Evolutionary conservation across 2,329 filamentous ascomycete species (phyloP).

Genomic region (Rhexocercosporidium sp.): DNA sequence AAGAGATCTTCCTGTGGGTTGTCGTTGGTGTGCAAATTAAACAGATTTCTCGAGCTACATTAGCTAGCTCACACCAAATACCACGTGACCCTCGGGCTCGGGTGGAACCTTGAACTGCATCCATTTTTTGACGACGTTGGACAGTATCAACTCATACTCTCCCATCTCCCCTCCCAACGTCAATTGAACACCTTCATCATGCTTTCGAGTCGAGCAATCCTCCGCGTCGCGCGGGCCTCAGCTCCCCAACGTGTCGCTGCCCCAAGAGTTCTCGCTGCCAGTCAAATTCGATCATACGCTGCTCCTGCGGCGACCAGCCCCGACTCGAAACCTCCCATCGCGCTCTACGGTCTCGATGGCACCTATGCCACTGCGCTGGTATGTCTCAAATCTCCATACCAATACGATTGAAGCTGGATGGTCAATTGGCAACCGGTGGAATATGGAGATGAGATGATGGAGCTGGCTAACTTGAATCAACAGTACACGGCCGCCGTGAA

Average conservation of each 20-base stretch:
- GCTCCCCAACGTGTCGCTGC: constrained; percentile 36
- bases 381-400: constrained; percentile 50
- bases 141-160: not conserved
- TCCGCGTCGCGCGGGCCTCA: constrained; percentile 40
- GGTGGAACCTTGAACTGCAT: not conserved
- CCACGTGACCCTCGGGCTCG: constrained; percentile 8
- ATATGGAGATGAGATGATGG: not conserved
- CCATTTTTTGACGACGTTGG: constrained; percentile 10
- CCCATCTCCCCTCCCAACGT: constrained; percentile 26
- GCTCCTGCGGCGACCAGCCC: constrained; percentile 55
- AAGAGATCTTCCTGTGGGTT: too few species aligned
- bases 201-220: constrained; percentile 42
- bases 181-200: constrained; percentile 41
- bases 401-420: not conserved
- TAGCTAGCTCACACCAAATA: not conserved
- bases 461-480: constrained; percentile 24
- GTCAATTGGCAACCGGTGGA: constrained; percentile 17
- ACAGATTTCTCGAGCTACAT: not conserved
- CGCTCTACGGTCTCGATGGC: constrained; percentile 94
- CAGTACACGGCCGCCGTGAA: constrained; percentile 97
- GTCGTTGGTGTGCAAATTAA: too few species aligned
- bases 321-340: constrained; percentile 81
- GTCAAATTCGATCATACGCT: constrained; percentile 77
- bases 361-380: constrained; percentile 99
- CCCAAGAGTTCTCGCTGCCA: constrained; percentile 56